Evolutionary conservation across 1,284 basidiomycete genomes (phyloP).

Genomic region (Malassezia sp.): DNA sequence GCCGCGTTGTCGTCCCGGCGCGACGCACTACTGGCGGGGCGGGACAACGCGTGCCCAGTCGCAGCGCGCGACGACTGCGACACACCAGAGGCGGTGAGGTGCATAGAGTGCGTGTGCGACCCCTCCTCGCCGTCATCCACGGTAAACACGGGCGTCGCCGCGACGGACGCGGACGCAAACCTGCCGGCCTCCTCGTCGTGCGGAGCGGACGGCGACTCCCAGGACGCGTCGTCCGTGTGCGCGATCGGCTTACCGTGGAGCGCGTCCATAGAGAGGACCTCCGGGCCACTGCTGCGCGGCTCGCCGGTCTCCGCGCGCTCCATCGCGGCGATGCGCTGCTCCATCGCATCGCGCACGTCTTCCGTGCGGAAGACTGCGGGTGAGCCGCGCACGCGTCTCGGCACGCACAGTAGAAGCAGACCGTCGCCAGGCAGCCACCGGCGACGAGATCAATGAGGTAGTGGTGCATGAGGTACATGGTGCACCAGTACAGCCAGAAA

Average conservation of each 20-base stretch:
- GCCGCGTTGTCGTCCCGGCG: neutral
- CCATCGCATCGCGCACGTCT: conserved; percentile 34
- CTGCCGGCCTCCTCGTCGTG: neutral
- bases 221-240: neutral
- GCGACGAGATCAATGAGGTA: conserved; percentile 94
- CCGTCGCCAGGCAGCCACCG: conserved; percentile 77
- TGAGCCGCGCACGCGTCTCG: no score
- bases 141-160: neutral
- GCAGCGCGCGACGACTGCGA: neutral
- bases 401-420: conserved; percentile 84
- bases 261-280: neutral
- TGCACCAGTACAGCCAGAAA: conserved; percentile 87
- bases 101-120: neutral
- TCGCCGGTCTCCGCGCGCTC: conserved; percentile 7
- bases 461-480: conserved; percentile 61
- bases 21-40: conserved; percentile 1
- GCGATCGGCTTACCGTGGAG: neutral
- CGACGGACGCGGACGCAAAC: no score
- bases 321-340: conserved; percentile 18
- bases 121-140: conserved; percentile 4
- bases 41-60: neutral
- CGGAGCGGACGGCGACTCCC: neutral
- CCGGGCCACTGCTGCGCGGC: conserved; percentile 1
- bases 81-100: neutral
- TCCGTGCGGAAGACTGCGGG: conserved; percentile 44